Conservation (phyloP, 1,284 basidiomycete genomes). For the Boletellus sp. region DNA sequence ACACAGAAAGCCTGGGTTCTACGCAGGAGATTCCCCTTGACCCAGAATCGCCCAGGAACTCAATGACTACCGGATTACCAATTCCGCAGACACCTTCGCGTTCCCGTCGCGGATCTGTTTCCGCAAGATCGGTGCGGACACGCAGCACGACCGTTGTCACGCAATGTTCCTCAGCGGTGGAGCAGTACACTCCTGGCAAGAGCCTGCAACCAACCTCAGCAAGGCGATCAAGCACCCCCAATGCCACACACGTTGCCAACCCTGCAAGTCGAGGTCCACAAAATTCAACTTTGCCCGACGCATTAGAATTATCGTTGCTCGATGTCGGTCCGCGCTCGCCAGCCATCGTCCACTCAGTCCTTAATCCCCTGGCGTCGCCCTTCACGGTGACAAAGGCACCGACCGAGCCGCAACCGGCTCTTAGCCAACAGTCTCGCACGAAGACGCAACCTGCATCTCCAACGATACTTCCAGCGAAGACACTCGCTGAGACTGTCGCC, state of each 20-base stretch:
- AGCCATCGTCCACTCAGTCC: slow-evolving; percentile 18
- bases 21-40: slow-evolving; percentile 2
- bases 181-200: slow-evolving; percentile 4
- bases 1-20: slow-evolving; percentile 6
- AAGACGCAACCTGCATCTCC: slow-evolving; percentile 5
- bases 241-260: slow-evolving; percentile 4
- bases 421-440: slow-evolving; percentile 1
- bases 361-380: slow-evolving; percentile 15
- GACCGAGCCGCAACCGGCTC: background rate
- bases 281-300: slow-evolving; percentile 12
- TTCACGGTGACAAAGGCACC: slow-evolving; percentile 8
- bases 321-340: slow-evolving; percentile 21
- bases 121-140: slow-evolving; percentile 14
- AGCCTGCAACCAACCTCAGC: background rate
- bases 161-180: slow-evolving; percentile 4
- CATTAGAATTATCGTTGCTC: slow-evolving; percentile 8
- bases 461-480: background rate
- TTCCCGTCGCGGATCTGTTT: slow-evolving; percentile 18
- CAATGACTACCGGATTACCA: slow-evolving; percentile 1
- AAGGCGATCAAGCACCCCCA: slow-evolving; percentile 1
- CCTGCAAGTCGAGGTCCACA: slow-evolving; percentile 3
- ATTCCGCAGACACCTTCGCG: slow-evolving; percentile 22
- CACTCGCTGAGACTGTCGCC: background rate
- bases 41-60: slow-evolving; percentile 10
- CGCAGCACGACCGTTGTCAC: slow-evolving; percentile 13